Base-by-base conservation (phyloP, 805 yeast species). In the Starmerella stellata region DNA sequence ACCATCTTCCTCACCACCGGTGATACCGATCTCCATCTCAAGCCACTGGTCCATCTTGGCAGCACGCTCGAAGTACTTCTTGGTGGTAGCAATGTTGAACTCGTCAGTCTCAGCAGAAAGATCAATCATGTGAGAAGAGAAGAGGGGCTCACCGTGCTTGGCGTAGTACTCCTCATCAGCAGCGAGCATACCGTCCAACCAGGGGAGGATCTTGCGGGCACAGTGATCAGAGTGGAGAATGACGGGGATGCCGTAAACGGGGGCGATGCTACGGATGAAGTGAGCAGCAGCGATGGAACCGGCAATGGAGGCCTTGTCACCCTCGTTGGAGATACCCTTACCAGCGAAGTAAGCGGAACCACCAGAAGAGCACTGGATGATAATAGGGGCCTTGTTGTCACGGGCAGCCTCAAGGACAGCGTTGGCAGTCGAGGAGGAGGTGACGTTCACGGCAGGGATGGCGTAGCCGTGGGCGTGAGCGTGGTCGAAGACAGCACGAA, bases 1-100 rank as follows among this genome's bases (percentile, higher is more conserved):
- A 76, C 98, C 98, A 62, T 90, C 98, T 70, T 90, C 98, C 72
- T 90, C 98, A 77, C 98, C 98, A 69, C 98, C 98, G 63, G 98
- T 90, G 75, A 90, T 90, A 75, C 98, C 98, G 62, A 90, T 90
- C 73, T 90, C 98, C 98, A 90, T 90, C 74, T 90, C 98, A 62
- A 90, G 75, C 90, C 90, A 90, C 71, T 87, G 96, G 68, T 74
- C 70, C 74, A 87, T 70, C 69, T 79, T 82, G 63, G 92, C 67
- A 75, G 81, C 82, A 68, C 93, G 81, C 64, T 70, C 70, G 69
- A 90, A 87, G 75, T 90, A 90, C 68, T 81, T 77, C 65, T 66
- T 93, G 73, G 95, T 85, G 50, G 80, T 78, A 48, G 74, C 75
- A 55, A 90, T 87, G 79, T 90, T 90, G 69, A 79, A 92, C 50